Percentiles rank a stretch among this genome's conserved stretches.
These are phyloP conservation scores for Nannochloropsis salina DNA, from an alignment of 108 stramenopile species.

Conservation along the genomic window DNA sequence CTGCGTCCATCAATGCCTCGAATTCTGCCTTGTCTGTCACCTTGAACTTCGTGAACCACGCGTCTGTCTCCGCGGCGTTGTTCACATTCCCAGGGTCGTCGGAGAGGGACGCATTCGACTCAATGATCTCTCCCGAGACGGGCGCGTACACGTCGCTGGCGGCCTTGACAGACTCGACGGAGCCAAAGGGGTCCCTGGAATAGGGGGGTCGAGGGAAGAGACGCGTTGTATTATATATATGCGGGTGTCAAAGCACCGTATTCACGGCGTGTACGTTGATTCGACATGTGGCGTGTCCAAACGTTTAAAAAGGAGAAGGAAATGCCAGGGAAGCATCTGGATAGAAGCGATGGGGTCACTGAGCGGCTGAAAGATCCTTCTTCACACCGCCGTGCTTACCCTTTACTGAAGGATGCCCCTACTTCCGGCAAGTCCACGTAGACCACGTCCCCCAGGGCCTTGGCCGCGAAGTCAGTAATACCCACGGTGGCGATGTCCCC, in stretches of 20 bases:
- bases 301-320: background rate
- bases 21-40: slow-evolving; percentile 21
- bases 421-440: slow-evolving; percentile 90
- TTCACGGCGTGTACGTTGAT: background rate
- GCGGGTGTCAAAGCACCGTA: background rate
- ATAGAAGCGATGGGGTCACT: background rate
- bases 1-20: slow-evolving; percentile 29
- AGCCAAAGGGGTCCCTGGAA: slow-evolving; percentile 67
- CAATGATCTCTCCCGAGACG: slow-evolving; percentile 29
- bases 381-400: slow-evolving; percentile 47
- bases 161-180: slow-evolving; percentile 99
- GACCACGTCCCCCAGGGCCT: slow-evolving; percentile 93
- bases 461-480: slow-evolving; percentile 89
- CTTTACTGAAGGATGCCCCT: slow-evolving; percentile 79
- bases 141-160: slow-evolving; percentile 81
- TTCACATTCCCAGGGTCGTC: slow-evolving; percentile 35
- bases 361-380: no score
- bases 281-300: background rate
- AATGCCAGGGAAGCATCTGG: background rate
- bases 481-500: slow-evolving; percentile 83
- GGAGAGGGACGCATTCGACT: slow-evolving; percentile 30
- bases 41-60: slow-evolving; percentile 45
- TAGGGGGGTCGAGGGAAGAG: background rate
- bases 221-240: background rate
- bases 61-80: slow-evolving; percentile 34